phyloP scores from a whole-genome alignment of 371 early-diverging fungal genomes.

The Rhizopus delemar region DNA sequence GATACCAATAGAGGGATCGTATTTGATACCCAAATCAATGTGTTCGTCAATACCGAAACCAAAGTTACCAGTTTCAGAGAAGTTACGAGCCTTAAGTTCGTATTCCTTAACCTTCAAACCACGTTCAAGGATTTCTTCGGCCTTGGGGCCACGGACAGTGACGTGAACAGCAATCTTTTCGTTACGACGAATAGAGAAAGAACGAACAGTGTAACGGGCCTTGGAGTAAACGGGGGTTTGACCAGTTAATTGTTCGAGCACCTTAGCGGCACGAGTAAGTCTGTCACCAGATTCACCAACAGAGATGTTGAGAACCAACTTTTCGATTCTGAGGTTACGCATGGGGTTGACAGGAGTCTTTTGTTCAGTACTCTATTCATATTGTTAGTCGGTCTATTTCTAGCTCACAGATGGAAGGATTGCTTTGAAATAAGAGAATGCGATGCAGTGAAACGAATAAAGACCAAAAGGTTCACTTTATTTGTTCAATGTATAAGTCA shows the following conservation, averaged over 20 bases:
- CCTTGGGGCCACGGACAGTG: conserved; percentile 94
- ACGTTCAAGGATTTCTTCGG: conserved; percentile 96
- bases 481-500: too few species aligned
- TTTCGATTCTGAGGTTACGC: conserved; percentile 97
- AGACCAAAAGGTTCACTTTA: too few species aligned
- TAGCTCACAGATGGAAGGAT: neutral
- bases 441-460: too few species aligned
- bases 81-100: conserved; percentile 96
- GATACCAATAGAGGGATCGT: conserved; percentile 99
- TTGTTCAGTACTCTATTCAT: conserved; percentile 64
- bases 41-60: conserved; percentile 99
- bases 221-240: conserved; percentile 99
- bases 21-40: conserved; percentile 99
- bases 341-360: conserved; percentile 79
- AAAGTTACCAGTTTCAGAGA: conserved; percentile 99
- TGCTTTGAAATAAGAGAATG: too few species aligned
- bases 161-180: conserved; percentile 99
- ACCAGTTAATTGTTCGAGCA: conserved; percentile 99
- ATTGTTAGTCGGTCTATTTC: neutral
- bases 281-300: conserved; percentile 99
- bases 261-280: conserved; percentile 99
- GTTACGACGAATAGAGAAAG: conserved; percentile 99
- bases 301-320: conserved; percentile 99
- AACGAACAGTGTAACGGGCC: conserved; percentile 99
- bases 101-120: conserved; percentile 99